Evolutionary conservation across 345 rosid genomes (phyloP).

Genomic region (Cardamine resedifolia): DNA sequence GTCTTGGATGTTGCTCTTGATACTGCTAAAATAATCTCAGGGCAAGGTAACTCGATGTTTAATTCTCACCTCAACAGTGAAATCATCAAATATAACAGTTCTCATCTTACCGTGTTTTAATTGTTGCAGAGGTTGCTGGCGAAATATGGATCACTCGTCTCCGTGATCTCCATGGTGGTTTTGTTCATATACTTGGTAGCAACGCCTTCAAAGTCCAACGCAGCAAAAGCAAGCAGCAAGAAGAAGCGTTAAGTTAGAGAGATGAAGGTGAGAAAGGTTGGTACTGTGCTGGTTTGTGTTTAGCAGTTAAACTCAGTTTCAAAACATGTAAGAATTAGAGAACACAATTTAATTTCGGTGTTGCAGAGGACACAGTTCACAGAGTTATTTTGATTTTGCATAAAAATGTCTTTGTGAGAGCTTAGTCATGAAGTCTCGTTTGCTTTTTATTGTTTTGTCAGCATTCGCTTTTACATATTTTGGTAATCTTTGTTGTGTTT

Average conservation of each 20-base stretch:
- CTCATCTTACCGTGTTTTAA: conserved; percentile 5
- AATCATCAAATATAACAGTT: not conserved
- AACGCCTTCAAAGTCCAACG: conserved; percentile 56
- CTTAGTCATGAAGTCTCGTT: conserved; percentile 14
- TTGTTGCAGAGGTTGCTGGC: conserved; percentile 76
- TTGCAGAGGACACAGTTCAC: conserved; percentile 18
- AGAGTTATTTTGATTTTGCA: conserved; percentile 30
- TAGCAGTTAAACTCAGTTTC: conserved; percentile 29
- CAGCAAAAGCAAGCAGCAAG: conserved; percentile 76
- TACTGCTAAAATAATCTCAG: conserved; percentile 45
- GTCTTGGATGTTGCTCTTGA: conserved; percentile 42
- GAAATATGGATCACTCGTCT: conserved; percentile 79
- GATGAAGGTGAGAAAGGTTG: conserved; percentile 12
- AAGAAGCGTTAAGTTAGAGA: conserved; percentile 64
- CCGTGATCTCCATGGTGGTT: conserved; percentile 72
- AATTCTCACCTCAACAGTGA: conserved; percentile 3
- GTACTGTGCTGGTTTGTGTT: conserved; percentile 22
- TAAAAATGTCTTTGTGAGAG: conserved; percentile 15
- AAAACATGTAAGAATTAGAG: conserved; percentile 28
- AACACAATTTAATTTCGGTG: conserved; percentile 29
- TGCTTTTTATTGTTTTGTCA: not conserved
- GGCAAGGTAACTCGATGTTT: conserved; percentile 66
- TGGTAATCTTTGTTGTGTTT: not conserved
- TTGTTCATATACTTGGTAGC: conserved; percentile 66
- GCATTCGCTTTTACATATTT: not conserved